Percentiles rank a stretch among this genome's conserved stretches.
Evolutionary conservation across 176 grass and related monocot species (phyloP).

Genomic region (Pontederia crassipes): DNA sequence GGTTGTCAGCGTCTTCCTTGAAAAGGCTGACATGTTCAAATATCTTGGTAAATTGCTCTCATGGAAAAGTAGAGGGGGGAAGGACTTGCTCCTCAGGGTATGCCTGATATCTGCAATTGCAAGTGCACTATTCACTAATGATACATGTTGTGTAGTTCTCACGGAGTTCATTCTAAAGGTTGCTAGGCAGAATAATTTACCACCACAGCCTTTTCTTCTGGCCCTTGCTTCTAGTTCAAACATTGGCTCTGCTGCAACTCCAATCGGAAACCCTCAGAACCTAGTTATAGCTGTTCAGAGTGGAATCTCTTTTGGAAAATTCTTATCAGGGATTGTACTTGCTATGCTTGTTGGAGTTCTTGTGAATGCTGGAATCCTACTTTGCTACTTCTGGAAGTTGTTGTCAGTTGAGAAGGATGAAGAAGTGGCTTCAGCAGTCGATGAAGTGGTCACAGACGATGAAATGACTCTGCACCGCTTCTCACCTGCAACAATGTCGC

Average conservation of each 20-base stretch:
- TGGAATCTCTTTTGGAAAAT: constrained; percentile 55
- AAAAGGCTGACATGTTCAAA: constrained; percentile 92
- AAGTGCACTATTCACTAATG: constrained; percentile 89
- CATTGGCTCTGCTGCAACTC: constrained; percentile 70
- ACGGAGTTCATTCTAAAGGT: constrained; percentile 76
- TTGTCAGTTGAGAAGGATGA: constrained; percentile 47
- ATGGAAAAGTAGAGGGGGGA: constrained; percentile 68
- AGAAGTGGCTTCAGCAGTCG: neutral
- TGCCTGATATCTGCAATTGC: constrained; percentile 61
- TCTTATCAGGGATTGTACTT: constrained; percentile 55
- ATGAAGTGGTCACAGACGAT: constrained; percentile 48
- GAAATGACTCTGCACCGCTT: constrained; percentile 70
- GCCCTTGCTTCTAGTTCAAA: constrained; percentile 75
- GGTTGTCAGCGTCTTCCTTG: constrained; percentile 90
- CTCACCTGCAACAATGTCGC: constrained; percentile 78
- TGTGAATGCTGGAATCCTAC: constrained; percentile 54
- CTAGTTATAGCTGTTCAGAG: constrained; percentile 89
- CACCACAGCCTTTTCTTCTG: constrained; percentile 51
- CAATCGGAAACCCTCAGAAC: constrained; percentile 98
- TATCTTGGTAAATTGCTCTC: constrained; percentile 53
- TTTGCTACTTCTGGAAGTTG: constrained; percentile 59
- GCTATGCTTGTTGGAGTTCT: constrained; percentile 49
- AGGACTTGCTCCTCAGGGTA: constrained; percentile 66
- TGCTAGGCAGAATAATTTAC: constrained; percentile 77
- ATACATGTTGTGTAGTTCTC: constrained; percentile 84